Percentiles rank a stretch among this genome's conserved stretches.
Evolutionary conservation across 805 yeast genomes (phyloP).

Genomic region (Diddensiella santjacobensis): DNA sequence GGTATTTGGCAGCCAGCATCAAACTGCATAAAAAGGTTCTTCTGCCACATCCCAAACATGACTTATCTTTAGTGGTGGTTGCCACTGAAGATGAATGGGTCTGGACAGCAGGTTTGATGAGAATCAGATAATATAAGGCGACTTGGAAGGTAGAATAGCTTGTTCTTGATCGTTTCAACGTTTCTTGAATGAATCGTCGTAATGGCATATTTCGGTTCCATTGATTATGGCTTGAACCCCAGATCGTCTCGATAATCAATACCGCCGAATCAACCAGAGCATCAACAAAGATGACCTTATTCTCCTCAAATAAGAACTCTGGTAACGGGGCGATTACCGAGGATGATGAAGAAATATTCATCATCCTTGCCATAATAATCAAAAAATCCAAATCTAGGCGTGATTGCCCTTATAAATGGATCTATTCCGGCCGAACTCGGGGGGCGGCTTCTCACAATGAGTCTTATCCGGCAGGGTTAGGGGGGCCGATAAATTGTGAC

Average conservation of each 20-base stretch:
- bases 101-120: conserved; percentile 35
- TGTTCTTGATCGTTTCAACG: conserved; percentile 49
- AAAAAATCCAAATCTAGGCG: no score
- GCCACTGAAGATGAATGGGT: conserved; percentile 1
- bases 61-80: conserved; percentile 1
- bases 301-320: conserved; percentile 7
- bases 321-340: not conserved
- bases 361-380: no score
- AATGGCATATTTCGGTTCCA: conserved; percentile 29
- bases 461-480: no score
- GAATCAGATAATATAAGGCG: conserved; percentile 60
- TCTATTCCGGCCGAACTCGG: no score
- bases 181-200: conserved; percentile 36
- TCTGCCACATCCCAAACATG: conserved; percentile 48
- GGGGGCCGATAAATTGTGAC: not conserved
- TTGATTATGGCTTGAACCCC: conserved; percentile 31
- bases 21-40: conserved; percentile 64
- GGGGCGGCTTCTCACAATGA: no score
- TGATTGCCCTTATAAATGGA: no score
- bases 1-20: conserved; percentile 68
- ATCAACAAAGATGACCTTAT: conserved; percentile 20
- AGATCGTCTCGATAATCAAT: conserved; percentile 29
- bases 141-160: conserved; percentile 61
- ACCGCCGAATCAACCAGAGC: conserved; percentile 29
- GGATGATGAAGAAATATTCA: not conserved